Base-by-base conservation (phyloP, 2,329 filamentous ascomycete genomes). In the Ceratocystis papillata region DNA sequence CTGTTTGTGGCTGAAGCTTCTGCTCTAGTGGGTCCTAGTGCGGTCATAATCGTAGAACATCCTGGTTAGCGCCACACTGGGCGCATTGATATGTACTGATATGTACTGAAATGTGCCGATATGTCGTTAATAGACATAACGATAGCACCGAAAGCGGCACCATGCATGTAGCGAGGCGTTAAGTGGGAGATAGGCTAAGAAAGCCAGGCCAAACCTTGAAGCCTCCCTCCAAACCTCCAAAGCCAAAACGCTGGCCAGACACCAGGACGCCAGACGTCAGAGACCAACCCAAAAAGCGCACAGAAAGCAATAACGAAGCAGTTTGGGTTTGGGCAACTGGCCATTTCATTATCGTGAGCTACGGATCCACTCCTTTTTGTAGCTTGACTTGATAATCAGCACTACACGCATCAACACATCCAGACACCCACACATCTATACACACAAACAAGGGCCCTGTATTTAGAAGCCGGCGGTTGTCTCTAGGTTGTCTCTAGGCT, bases 121-220 rank as follows among this genome's bases (percentile, higher is more conserved):
- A 64, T 64, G 63, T n/a, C 20, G 6, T 20, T 64, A 59, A 8
- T 37, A 33, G 33, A 55, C 37, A 53, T 22, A 20, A n/a, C 48
- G 33, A 59, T 64, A 64, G 48, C 63, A 57, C 63, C 33, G 63
- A 64, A 59, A 59, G 63, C 63, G 50, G 48, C 6, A 45, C 5
- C 33, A 64, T 64, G 50, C 63, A 57, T 57, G 7, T 64, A 64
- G 17, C 50, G 63, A 45, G 33, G 48, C 41, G n/a, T 10, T 3
- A 37, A 37, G 55, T 37, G 55, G 28, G 55, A 17, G 7, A 41
- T 59, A 7, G 25, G 15, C 55, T n/a, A n/a, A n/a, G 7, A 0
- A 59, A 37, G 55, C n/a, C 28, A 59, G 55, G 55, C 55, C 28
- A 33, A 59, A 20, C 30, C 33, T 62, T 62, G 44, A 62, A 46